Percentiles rank a stretch among this genome's conserved stretches.
Conservation (phyloP, 805 yeast species). For the Sugiyamaella smithiae region DNA sequence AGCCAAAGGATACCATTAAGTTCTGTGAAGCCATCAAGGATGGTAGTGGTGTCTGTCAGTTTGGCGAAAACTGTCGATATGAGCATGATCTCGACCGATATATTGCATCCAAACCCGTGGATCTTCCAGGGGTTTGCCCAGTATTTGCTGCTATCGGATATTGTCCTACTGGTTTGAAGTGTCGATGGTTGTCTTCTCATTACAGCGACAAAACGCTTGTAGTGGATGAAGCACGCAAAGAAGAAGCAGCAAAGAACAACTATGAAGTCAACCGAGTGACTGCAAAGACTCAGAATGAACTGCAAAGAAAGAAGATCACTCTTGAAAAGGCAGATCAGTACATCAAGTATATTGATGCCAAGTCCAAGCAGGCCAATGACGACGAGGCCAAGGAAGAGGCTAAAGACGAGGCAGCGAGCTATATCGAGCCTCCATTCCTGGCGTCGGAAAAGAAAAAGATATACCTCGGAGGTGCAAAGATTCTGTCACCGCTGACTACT, state of each 20-base stretch:
- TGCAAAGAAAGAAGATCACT: slow-evolving; percentile 61
- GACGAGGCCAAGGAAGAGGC: slow-evolving; percentile 24
- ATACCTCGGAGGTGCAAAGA: slow-evolving; percentile 68
- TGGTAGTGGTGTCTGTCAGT: slow-evolving; percentile 45
- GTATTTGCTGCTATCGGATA: slow-evolving; percentile 77
- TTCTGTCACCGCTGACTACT: slow-evolving; percentile 93
- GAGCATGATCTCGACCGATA: slow-evolving; percentile 73
- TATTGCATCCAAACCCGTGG: slow-evolving; percentile 62
- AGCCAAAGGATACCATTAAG: slow-evolving; percentile 58
- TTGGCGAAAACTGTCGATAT: slow-evolving; percentile 68
- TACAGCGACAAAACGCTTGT: slow-evolving; percentile 40
- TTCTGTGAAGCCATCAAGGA: slow-evolving; percentile 56
- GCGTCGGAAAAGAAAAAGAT: slow-evolving; percentile 77
- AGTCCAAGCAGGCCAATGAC: slow-evolving; percentile 36
- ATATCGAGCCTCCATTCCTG: slow-evolving; percentile 72
- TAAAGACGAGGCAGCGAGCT: slow-evolving; percentile 40
- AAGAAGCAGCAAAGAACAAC: slow-evolving; percentile 36
- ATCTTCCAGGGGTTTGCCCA: slow-evolving; percentile 79
- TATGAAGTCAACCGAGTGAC: slow-evolving; percentile 64
- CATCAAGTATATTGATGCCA: slow-evolving; percentile 57
- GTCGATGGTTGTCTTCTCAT: slow-evolving; percentile 86
- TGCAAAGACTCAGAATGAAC: slow-evolving; percentile 42
- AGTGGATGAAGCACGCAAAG: slow-evolving; percentile 44
- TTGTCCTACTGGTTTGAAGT: slow-evolving; percentile 90
- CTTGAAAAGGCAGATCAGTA: slow-evolving; percentile 57